Evolutionary conservation across 805 yeast species (phyloP), one percentile per base, ranked within the genome.

Genomic region (Wickerhamiella allomyrinae): DNA sequence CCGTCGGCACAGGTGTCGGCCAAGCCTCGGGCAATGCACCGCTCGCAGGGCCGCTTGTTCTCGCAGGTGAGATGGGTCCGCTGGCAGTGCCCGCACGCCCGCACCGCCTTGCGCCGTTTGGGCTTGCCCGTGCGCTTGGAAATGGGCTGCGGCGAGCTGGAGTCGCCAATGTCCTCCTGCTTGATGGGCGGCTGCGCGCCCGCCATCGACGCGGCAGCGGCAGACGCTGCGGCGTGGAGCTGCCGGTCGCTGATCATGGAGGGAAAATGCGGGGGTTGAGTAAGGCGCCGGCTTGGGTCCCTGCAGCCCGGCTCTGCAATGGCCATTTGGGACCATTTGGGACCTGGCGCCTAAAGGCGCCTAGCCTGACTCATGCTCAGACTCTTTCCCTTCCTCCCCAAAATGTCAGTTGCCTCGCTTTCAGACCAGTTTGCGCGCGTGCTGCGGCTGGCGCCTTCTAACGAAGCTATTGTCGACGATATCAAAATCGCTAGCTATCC

Each of bases 1-100:
- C 95, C 95, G 62, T 91, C 96, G 24, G 73, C 74, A 62, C 97
- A 89, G 0, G 82, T 67, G 13, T 65, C 71, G 1, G 69, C 71
- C 13, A 85, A 61, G 0, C 87, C 89, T 53, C 85, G 68, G 22
- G 67, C 67, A 3, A 79, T 58, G 59, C 98, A 89, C 39, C 95
- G 60, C 42, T 70, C 69, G 54, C 98, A 89, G 0, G 94, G 94
- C 29, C 94, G 73, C 56, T 64, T 71, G 20, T 77, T 73, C 52
- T 87, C 95, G 59, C 98, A 89, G 0, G 96, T 83, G 68, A 87
- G 74, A 58, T 89, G 98, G 2, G 94, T 82, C 52, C 76, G 74
- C 46, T 87, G 86, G 57, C 98, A 89, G 61, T 87, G 91, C 33
- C 74, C 73, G 52, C 98, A 89, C 5, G 98, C 97, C 43, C 94